These are phyloP conservation scores for Sungouiozyma intestinalis DNA, from an alignment of 805 yeast genomes.

Conservation along the genomic window DNA sequence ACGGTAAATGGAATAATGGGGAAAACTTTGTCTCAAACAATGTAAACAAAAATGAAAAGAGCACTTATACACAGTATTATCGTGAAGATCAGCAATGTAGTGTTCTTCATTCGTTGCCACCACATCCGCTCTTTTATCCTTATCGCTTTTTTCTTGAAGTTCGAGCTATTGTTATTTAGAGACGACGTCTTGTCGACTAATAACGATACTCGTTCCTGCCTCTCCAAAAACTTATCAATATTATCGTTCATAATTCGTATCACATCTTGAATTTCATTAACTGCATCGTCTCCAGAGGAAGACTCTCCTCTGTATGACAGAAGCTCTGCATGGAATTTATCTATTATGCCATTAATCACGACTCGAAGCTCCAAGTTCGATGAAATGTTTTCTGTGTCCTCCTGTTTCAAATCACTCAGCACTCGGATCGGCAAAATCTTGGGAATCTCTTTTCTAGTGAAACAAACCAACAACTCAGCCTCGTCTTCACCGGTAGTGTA, in stretches of 20 bases:
- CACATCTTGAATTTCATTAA: constrained; percentile 23
- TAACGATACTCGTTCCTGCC: constrained; percentile 67
- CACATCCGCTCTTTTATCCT: constrained; percentile 57
- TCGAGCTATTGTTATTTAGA: constrained; percentile 53
- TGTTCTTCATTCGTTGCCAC: constrained; percentile 44
- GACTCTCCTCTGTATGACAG: constrained; percentile 14
- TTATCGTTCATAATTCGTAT: constrained; percentile 30
- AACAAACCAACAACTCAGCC: constrained; percentile 17
- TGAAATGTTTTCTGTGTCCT: constrained; percentile 10
- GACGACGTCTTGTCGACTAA: constrained; percentile 73
- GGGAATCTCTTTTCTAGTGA: constrained; percentile 19
- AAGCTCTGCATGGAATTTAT: constrained; percentile 24
- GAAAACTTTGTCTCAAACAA: constrained; percentile 2
- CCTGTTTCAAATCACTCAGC: constrained; percentile 23
- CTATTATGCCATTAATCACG: constrained; percentile 19
- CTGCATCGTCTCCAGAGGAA: constrained; percentile 15
- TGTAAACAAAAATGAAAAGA: constrained; percentile 13
- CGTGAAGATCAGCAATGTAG: constrained; percentile 17
- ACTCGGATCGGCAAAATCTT: constrained; percentile 26
- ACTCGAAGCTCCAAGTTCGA: constrained; percentile 16
- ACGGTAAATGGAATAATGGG: no score
- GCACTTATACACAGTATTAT: constrained; percentile 17
- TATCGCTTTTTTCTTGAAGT: constrained; percentile 61
- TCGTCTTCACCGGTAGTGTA: constrained; percentile 18
- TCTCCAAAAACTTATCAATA: constrained; percentile 41